Evolutionary conservation across 2,329 filamentous ascomycete species (phyloP).

Genomic region (Cordyceps farinosa): DNA sequence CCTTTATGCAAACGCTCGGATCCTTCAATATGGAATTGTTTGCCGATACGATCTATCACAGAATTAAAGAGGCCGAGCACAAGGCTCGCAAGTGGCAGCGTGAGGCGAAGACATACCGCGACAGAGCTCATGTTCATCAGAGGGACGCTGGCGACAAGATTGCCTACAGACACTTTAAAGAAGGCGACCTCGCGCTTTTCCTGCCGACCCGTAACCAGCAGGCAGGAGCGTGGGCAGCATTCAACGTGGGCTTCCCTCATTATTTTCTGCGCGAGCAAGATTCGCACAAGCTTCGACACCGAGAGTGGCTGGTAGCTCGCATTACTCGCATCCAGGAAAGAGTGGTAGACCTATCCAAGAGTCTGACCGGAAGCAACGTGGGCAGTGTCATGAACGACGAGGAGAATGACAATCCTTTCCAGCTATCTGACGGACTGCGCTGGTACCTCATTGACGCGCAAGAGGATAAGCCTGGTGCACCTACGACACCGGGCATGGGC

Average conservation of each 20-base stretch:
- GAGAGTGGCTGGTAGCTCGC: slow-evolving; percentile 95
- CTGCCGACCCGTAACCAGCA: slow-evolving; percentile 91
- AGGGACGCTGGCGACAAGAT: slow-evolving; percentile 94
- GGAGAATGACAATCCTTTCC: slow-evolving; percentile 95
- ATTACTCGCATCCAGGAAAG: slow-evolving; percentile 90
- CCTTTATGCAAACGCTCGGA: slow-evolving; percentile 69
- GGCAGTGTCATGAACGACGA: slow-evolving; percentile 54
- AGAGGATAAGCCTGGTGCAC: slow-evolving; percentile 88
- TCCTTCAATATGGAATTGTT: slow-evolving; percentile 82
- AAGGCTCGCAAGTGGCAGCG: slow-evolving; percentile 91
- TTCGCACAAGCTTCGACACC: slow-evolving; percentile 72
- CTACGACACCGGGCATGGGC: slow-evolving; percentile 85
- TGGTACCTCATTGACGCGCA: slow-evolving; percentile 95
- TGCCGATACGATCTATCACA: slow-evolving; percentile 78
- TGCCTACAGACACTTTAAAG: slow-evolving; percentile 91
- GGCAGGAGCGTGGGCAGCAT: slow-evolving; percentile 93
- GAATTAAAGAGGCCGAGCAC: slow-evolving; percentile 89
- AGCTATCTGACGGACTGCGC: slow-evolving; percentile 86
- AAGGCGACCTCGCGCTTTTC: slow-evolving; percentile 91
- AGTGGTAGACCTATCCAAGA: slow-evolving; percentile 86
- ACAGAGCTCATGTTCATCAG: slow-evolving; percentile 76
- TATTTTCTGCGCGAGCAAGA: slow-evolving; percentile 96
- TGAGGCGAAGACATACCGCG: slow-evolving; percentile 80
- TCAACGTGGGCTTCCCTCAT: slow-evolving; percentile 95
- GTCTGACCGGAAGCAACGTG: slow-evolving; percentile 49